These are phyloP conservation scores for Globisporangium splendens DNA, from an alignment of 352 stramenopile genomes.

Conservation along the genomic window DNA sequence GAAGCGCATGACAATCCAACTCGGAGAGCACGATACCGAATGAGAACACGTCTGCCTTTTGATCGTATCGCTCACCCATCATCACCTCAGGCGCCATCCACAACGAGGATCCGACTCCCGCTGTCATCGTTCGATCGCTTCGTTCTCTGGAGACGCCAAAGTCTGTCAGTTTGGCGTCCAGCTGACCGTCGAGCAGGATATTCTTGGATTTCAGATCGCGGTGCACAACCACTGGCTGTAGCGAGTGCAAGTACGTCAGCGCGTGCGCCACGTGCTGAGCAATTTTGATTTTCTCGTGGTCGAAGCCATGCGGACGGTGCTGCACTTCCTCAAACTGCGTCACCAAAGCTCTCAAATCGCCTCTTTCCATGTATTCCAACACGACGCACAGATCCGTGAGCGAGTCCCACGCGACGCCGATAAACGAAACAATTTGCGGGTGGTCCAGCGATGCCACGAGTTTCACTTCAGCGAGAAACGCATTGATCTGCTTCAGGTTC, in stretches of 20 bases:
- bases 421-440: slow-evolving; percentile 55
- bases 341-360: slow-evolving; percentile 40
- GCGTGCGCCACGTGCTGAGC: slow-evolving; percentile 35
- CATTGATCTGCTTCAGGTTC: slow-evolving; percentile 47
- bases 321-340: slow-evolving; percentile 11
- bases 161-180: slow-evolving; percentile 48
- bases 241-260: slow-evolving; percentile 50
- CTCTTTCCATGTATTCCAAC: slow-evolving; percentile 42
- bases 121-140: slow-evolving; percentile 41
- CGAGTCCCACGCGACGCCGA: slow-evolving; percentile 60
- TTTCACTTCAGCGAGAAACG: slow-evolving; percentile 52
- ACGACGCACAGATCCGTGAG: slow-evolving; percentile 41
- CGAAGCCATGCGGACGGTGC: slow-evolving; percentile 17
- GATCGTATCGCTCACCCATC: slow-evolving; percentile 37
- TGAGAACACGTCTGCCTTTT: slow-evolving; percentile 24
- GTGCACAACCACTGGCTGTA: slow-evolving; percentile 37
- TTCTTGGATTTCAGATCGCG: slow-evolving; percentile 65
- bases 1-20: slow-evolving; percentile 25
- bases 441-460: slow-evolving; percentile 57
- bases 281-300: slow-evolving; percentile 30
- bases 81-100: slow-evolving; percentile 63
- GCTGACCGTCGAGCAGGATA: slow-evolving; percentile 30
- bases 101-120: slow-evolving; percentile 26
- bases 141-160: slow-evolving; percentile 44
- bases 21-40: no score